Evolutionary conservation across 805 yeast species (phyloP).

Genomic region (Metschnikowia cerradonensis): DNA sequence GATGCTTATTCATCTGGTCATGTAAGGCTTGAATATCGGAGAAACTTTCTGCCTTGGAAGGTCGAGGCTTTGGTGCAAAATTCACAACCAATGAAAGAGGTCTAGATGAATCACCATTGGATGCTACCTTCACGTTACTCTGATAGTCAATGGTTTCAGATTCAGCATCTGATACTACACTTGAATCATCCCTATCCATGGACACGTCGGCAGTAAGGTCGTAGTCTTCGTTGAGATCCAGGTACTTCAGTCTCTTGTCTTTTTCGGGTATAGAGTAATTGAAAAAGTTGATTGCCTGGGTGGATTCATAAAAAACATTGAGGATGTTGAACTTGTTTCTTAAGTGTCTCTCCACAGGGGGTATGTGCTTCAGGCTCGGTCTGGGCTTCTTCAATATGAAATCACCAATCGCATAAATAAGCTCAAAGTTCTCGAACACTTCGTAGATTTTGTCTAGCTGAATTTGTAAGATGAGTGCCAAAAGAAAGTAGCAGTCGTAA

Average conservation of each 20-base stretch:
- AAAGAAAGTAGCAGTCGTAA: conserved; percentile 31
- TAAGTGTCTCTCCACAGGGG: conserved; percentile 21
- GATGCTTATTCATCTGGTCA: neutral
- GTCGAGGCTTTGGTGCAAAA: conserved; percentile 12
- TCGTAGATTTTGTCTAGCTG: conserved; percentile 37
- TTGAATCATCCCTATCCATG: conserved; percentile 7
- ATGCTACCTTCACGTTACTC: conserved; percentile 11
- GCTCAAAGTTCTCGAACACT: conserved; percentile 40
- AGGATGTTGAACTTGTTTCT: conserved; percentile 29
- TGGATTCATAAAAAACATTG: conserved; percentile 41
- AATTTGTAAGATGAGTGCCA: conserved; percentile 35
- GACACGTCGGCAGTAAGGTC: conserved; percentile 21
- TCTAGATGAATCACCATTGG: conserved; percentile 10
- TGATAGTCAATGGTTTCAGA: conserved; percentile 15
- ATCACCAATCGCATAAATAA: conserved; percentile 40
- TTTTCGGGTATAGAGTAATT: conserved; percentile 40
- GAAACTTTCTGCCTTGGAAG: neutral
- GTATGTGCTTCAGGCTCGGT: conserved; percentile 18
- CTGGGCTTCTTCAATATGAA: conserved; percentile 18
- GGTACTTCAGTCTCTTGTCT: conserved; percentile 39
- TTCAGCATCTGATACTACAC: conserved; percentile 10
- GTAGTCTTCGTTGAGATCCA: conserved; percentile 39
- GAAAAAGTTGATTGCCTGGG: conserved; percentile 45
- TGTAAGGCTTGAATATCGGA: conserved; percentile 1
- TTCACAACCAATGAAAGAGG: conserved; percentile 27